phyloP scores from a whole-genome alignment of 2,329 filamentous ascomycete genomes.

The Didymella keratinophila region DNA sequence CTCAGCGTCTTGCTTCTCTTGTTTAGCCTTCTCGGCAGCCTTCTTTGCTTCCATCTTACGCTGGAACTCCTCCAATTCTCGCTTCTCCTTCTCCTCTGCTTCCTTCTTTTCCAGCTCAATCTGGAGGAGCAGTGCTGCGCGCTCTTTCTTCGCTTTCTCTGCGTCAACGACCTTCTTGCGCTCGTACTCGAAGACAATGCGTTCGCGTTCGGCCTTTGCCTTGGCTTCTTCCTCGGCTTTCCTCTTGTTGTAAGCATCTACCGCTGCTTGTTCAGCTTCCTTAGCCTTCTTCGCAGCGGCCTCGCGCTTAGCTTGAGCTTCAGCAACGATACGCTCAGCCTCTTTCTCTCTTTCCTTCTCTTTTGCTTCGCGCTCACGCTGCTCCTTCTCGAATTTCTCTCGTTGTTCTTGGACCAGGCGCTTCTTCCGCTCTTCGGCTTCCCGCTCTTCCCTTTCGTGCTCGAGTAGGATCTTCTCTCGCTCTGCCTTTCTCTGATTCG shows the following conservation, averaged over 20 bases:
- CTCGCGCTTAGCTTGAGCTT: conserved; percentile 39
- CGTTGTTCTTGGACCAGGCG: conserved; percentile 46
- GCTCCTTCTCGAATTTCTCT: conserved; percentile 41
- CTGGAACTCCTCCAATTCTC: conserved; percentile 53
- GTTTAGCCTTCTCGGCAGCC: conserved; percentile 52
- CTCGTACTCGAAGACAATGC: conserved; percentile 49
- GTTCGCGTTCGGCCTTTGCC: conserved; percentile 41
- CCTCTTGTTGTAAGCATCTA: conserved; percentile 47
- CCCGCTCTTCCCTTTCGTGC: conserved; percentile 22
- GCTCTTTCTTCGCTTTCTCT: conserved; percentile 47
- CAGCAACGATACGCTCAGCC: conserved; percentile 32
- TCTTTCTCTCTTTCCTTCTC: conserved; percentile 21
- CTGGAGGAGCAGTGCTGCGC: conserved; percentile 50
- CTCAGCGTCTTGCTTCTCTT: conserved; percentile 51
- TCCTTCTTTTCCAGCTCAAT: conserved; percentile 52
- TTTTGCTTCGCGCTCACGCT: conserved; percentile 29
- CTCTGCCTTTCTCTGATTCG: conserved; percentile 45
- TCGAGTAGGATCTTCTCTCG: conserved; percentile 22
- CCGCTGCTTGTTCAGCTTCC: conserved; percentile 42
- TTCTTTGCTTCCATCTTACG: conserved; percentile 53
- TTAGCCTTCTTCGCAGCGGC: conserved; percentile 35
- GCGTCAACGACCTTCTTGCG: conserved; percentile 48
- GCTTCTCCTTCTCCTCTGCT: conserved; percentile 53
- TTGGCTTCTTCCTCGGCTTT: conserved; percentile 44
- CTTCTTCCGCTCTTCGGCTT: conserved; percentile 35